Evolutionary conservation across 2,329 filamentous ascomycete genomes (phyloP).

Genomic region (Epichloe uncinata): DNA sequence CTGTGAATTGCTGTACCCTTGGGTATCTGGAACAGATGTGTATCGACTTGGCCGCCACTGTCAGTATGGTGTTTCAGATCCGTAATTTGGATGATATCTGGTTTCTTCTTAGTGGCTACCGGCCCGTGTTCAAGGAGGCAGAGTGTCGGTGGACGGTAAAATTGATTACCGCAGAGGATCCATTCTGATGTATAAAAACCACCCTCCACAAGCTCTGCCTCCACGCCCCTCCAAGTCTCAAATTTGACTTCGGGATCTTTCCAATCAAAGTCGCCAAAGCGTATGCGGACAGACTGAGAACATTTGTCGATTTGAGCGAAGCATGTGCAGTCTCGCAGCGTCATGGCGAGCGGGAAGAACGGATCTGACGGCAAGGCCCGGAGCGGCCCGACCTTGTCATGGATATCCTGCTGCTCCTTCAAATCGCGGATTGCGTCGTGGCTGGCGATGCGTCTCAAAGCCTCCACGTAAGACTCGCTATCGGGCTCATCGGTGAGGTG

Average conservation of each 20-base stretch:
- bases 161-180: slow-evolving; percentile 20
- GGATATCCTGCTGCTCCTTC: slow-evolving; percentile 24
- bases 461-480: slow-evolving; percentile 15
- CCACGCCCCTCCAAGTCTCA: slow-evolving; percentile 53
- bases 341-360: slow-evolving; percentile 60
- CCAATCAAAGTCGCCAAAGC: slow-evolving; percentile 64
- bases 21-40: not conserved
- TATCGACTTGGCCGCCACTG: not conserved
- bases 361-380: slow-evolving; percentile 25
- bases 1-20: slow-evolving; percentile 9
- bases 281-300: slow-evolving; percentile 32
- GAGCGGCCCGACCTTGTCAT: slow-evolving; percentile 32
- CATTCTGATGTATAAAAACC: slow-evolving; percentile 52
- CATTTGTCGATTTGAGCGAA: slow-evolving; percentile 45
- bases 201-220: slow-evolving; percentile 47
- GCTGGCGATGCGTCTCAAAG: slow-evolving; percentile 17
- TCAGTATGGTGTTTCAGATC: slow-evolving; percentile 1
- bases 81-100: slow-evolving; percentile 11
- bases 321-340: slow-evolving; percentile 64
- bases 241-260: slow-evolving; percentile 57
- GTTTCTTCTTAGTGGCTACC: slow-evolving; percentile 2
- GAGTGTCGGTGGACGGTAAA: slow-evolving; percentile 23
- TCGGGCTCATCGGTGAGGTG: slow-evolving; percentile 16
- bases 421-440: slow-evolving; percentile 22
- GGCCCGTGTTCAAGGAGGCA: slow-evolving; percentile 12